Evolutionary conservation across 495 filamentous ascomycete genomes (phyloP).

Genomic region (Elaphomyces granulatus): DNA sequence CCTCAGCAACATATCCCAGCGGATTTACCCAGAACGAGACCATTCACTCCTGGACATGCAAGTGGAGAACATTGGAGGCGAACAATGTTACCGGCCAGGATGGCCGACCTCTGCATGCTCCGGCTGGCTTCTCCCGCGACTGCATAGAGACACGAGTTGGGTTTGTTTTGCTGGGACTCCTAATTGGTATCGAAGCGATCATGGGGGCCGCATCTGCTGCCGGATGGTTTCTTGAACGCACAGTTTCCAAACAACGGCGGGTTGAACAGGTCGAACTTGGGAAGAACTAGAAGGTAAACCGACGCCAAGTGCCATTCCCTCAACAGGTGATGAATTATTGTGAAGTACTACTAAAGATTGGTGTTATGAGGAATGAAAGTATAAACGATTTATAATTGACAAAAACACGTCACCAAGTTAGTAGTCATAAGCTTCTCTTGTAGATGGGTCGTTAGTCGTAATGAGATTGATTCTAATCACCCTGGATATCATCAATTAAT

Average conservation of each 20-base stretch:
- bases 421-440: no score
- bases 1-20: constrained; percentile 23
- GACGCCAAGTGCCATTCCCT: no score
- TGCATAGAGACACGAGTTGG: constrained; percentile 27
- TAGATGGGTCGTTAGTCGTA: no score
- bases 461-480: no score
- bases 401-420: no score
- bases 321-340: no score
- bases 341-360: no score
- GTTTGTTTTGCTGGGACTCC: constrained; percentile 26
- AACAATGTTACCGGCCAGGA: constrained; percentile 1
- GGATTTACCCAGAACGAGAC: constrained; percentile 30
- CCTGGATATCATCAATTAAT: no score
- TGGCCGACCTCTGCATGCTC: constrained; percentile 8
- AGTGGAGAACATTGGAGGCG: constrained; percentile 23
- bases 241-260: constrained; percentile 21
- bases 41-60: constrained; percentile 39
- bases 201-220: constrained; percentile 26
- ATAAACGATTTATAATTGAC: no score
- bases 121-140: constrained; percentile 29
- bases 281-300: no score
- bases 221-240: constrained; percentile 28
- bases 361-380: no score
- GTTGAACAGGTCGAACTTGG: constrained; percentile 14
- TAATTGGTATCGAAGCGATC: constrained; percentile 31